Base-by-base conservation (phyloP, 163 green algal genomes). In the Chloromonas sp. region DNA sequence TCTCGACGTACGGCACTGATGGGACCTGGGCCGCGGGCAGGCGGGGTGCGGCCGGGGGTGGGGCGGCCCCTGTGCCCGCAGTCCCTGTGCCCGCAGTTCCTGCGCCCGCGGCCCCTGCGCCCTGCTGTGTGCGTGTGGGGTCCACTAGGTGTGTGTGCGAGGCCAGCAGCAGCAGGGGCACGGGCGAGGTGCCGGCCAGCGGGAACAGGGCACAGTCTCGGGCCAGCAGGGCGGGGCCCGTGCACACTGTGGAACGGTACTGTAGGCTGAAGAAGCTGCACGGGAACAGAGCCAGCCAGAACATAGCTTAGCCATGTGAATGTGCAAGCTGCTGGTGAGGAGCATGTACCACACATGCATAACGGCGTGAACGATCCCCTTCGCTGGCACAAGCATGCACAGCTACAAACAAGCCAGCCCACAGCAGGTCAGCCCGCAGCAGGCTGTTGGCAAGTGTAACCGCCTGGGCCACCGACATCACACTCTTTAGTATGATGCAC, bases 181-280 rank as follows among this genome's bases (percentile, higher is more conserved):
- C 1, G 77, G n/a, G 36, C n/a, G 1, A 1, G 15, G 77, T 61
- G 77, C 14, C 14, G 77, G 77, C 14, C 8, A 82, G 79, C 3
- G 79, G 79, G 79, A 82, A 82, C 2, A 82, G 59, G 1, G 79
- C 79, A 36, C 70, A 71, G 13, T 82, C 79, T 2, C 59, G 58
- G 79, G 14, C 14, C 58, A 82, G 79, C 3, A 60, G 11, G 58
- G 11, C 8, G 1, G 79, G 2, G 13, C 14, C 58, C 11, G 3
- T 82, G 58, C 58, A 14, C 59, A 82, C 1, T 2, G 58, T 14
- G 58, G 59, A 11, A 36, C 79, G 79, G 79, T 82, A 82, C 59
- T 71, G 8, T 36, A 82, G 59, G 11, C 58, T 2, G 59, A 82
- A 82, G 79, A 82, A 82, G 79, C 58, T 82, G 60, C 3, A 79